Percentiles rank a stretch among this genome's conserved stretches.
These are phyloP conservation scores for Oenanthe sinensis DNA, from an alignment of 129 eudicot genomes.

Conservation along the genomic window DNA sequence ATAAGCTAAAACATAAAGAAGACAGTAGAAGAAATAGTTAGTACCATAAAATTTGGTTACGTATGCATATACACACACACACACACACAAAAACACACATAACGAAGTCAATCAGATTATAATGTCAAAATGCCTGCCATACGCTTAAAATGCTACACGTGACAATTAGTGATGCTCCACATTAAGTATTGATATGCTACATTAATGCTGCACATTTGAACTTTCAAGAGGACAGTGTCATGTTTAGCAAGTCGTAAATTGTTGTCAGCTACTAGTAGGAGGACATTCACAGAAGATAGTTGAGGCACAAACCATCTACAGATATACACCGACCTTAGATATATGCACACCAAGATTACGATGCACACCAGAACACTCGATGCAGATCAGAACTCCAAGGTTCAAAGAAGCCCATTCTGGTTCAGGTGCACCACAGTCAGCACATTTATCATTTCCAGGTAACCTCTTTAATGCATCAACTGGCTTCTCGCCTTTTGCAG, in stretches of 20 bases:
- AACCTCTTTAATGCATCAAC: conserved; percentile 43
- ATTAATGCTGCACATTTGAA: not conserved
- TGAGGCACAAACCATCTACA: conserved; percentile 6
- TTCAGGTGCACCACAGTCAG: conserved; percentile 94
- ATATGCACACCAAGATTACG: conserved; percentile 94
- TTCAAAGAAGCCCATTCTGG: conserved; percentile 99
- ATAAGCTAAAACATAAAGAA: not conserved
- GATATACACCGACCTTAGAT: conserved; percentile 64
- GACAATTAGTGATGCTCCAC: not conserved
- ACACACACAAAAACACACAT: not conserved
- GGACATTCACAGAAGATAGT: conserved; percentile 4
- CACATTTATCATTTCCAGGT: conserved; percentile 85
- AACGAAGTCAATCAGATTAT: not conserved
- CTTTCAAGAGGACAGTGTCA: not conserved
- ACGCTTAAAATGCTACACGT: not conserved
- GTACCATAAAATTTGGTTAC: not conserved
- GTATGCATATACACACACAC: too few species aligned
- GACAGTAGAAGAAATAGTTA: not conserved
- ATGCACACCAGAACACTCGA: conserved; percentile 93
- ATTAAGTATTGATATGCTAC: not conserved
- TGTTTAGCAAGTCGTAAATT: not conserved
- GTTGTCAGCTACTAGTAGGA: not conserved
- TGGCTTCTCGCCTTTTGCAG: conserved; percentile 52
- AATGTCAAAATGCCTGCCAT: not conserved
- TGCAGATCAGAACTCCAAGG: conserved; percentile 88